These are phyloP conservation scores for Ophiostoma perfectum DNA, from an alignment of 2,329 filamentous ascomycete genomes.

Conservation along the genomic window DNA sequence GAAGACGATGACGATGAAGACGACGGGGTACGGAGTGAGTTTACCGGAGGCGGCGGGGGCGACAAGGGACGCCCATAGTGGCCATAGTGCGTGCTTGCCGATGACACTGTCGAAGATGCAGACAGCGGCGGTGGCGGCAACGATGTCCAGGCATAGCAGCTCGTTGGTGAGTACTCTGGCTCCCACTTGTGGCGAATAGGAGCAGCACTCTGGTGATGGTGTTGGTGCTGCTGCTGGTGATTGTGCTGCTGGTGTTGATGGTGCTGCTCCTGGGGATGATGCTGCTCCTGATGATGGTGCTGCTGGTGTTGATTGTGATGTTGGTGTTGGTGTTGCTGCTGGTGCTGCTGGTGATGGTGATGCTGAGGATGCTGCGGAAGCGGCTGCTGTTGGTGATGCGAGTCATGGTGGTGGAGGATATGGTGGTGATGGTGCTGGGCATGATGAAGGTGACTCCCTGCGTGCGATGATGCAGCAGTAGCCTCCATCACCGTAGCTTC, in stretches of 20 bases:
- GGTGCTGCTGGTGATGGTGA: neutral
- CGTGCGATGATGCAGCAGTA: neutral
- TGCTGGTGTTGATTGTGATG: neutral
- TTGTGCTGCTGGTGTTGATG: neutral
- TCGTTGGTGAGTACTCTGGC: constrained; percentile 11
- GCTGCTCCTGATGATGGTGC: neutral
- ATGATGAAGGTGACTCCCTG: neutral
- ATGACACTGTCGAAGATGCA: neutral
- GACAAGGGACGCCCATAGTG: constrained; percentile 12
- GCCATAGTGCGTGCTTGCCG: neutral
- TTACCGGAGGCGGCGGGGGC: neutral
- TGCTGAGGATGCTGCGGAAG: neutral
- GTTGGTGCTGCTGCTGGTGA: neutral
- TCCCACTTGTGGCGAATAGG: constrained; percentile 15
- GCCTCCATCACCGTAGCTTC: constrained; percentile 5
- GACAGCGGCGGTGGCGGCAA: neutral
- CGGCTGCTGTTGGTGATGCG: neutral
- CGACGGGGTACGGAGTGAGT: constrained; percentile 6
- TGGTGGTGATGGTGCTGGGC: constrained; percentile 1
- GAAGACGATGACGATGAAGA: neutral
- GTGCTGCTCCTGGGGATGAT: neutral
- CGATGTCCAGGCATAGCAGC: constrained; percentile 9
- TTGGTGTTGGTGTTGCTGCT: neutral
- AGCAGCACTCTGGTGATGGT: neutral
- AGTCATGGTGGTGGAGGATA: constrained; percentile 9